phyloP scores from a whole-genome alignment of 2,329 filamentous ascomycete genomes.

The Ophiocordyceps sinensis region DNA sequence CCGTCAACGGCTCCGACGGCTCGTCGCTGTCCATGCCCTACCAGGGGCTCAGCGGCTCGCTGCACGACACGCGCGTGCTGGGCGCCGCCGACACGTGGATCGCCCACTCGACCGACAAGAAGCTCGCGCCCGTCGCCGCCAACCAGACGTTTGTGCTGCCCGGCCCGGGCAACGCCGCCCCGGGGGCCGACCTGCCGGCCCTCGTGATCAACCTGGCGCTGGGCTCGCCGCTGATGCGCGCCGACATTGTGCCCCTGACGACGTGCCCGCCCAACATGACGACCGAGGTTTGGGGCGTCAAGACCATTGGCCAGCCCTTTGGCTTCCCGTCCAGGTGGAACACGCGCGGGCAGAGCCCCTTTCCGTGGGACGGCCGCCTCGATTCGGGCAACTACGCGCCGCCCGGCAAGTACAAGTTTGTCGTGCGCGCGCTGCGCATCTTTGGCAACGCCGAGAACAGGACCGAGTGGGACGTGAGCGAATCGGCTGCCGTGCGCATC shows the following conservation, averaged over 20 bases:
- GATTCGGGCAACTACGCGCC: constrained; percentile 31
- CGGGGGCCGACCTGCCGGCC: constrained; percentile 19
- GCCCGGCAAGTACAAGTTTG: constrained; percentile 33
- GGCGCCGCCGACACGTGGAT: constrained; percentile 12
- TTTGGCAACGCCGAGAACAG: constrained; percentile 30
- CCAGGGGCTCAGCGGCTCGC: constrained; percentile 22
- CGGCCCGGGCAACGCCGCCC: constrained; percentile 19
- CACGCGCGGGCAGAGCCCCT: constrained; percentile 10
- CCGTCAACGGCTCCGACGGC: constrained; percentile 25
- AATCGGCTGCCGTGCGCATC: constrained; percentile 29
- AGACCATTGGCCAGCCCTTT: constrained; percentile 26
- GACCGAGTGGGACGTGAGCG: constrained; percentile 30
- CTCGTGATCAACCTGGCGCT: constrained; percentile 27
- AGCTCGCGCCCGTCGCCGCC: constrained; percentile 10
- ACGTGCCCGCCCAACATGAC: constrained; percentile 13
- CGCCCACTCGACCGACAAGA: constrained; percentile 17
- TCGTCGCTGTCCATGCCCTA: constrained; percentile 24
- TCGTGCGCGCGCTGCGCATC: constrained; percentile 32
- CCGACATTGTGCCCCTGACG: constrained; percentile 27
- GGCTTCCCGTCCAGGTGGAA: constrained; percentile 23
- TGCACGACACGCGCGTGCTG: constrained; percentile 14
- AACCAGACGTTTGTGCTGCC: constrained; percentile 28
- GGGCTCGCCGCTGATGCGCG: constrained; percentile 27
- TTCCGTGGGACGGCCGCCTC: constrained; percentile 31
- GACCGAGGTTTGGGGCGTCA: constrained; percentile 21